A percentile compares a stretch with the other conserved stretches of the same genome.
Conservation (phyloP, 495 filamentous ascomycete genomes). For the Annulohypoxylon stygium region DNA sequence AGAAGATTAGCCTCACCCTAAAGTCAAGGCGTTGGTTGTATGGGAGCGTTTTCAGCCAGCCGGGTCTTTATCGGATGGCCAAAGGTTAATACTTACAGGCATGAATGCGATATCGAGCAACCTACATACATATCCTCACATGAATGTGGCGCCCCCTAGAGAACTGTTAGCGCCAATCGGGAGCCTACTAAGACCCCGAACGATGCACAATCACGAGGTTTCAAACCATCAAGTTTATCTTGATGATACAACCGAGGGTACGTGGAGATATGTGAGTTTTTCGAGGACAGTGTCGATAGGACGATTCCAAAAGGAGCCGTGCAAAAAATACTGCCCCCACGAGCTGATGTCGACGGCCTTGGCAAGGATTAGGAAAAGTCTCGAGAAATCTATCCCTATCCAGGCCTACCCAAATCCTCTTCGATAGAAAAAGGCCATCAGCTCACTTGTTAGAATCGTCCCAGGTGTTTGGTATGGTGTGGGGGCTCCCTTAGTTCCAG, state of each 20-base stretch:
- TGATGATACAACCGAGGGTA: constrained; percentile 12
- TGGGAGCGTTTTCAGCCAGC: not conserved
- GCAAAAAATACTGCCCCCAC: not conserved
- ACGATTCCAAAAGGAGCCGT: not conserved
- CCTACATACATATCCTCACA: not conserved
- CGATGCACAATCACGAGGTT: constrained; percentile 4
- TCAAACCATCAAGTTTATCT: constrained; percentile 6
- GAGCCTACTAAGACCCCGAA: constrained; percentile 2
- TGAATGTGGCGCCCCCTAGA: constrained; percentile 6
- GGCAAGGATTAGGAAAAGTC: not conserved
- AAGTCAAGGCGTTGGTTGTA: constrained; percentile 13
- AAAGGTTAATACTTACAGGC: not conserved
- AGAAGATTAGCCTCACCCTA: not conserved
- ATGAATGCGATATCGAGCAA: not conserved
- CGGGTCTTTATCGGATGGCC: not conserved
- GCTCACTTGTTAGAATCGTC: not conserved
- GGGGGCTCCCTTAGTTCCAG: not conserved
- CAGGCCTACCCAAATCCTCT: not conserved
- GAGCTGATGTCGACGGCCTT: not conserved
- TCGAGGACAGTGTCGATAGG: not conserved
- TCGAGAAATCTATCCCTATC: constrained; percentile 5
- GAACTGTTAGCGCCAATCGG: constrained; percentile 11
- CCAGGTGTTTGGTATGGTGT: constrained; percentile 21
- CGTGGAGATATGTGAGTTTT: constrained; percentile 1
- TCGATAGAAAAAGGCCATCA: not conserved